Evolutionary conservation across 179 eudicot species (phyloP), one percentile per base, ranked within the genome.

Genomic region (Beta corolliflora): DNA sequence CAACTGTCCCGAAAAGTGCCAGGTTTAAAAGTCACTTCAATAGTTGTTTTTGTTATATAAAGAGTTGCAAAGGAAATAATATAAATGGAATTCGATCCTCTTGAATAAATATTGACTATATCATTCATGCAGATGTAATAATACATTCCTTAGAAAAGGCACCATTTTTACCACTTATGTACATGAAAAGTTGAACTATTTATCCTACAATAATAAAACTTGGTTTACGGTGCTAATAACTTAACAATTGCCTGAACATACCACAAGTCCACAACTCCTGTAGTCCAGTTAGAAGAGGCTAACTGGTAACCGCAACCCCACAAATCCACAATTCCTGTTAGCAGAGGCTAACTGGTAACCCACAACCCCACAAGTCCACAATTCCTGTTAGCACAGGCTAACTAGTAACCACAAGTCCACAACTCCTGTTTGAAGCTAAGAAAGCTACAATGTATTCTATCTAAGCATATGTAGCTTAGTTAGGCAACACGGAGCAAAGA

Each of bases 331-430:
- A 41, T 29, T 9, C 45, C 44, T 36, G 7, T 60, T 71, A 81
- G 83, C 83, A 81, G 78, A 66, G 83, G 83, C 83, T 80, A 80
- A 73, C 55, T 36, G 2, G 41, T 36, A 36, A 36, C 41, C 41
- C 2, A n/a, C n/a, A n/a, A n/a, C n/a, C n/a, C n/a, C n/a, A 36
- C 41, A 25, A 25, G 29, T 25, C 29, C 73, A 73, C 46, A 19
- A 41, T 48, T 8, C 45, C 25, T n/a, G 83, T 81, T 75, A 81
- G 83, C 83, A 81, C 73, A 65, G 63, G 82, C 82, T 80, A 80
- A 73, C 54, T 25, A 25, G 29, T 36, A 36, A 36, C 41, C 41
- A 36, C 41, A 36, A 36, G 41, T 36, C 41, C 73, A 73, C 48
- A 19, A 41, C 65, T 9, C 45, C 23, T 36, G 3, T 60, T 71